Conservation (phyloP, 2,329 filamentous ascomycete genomes). For the Curvularia hawaiiensis region DNA sequence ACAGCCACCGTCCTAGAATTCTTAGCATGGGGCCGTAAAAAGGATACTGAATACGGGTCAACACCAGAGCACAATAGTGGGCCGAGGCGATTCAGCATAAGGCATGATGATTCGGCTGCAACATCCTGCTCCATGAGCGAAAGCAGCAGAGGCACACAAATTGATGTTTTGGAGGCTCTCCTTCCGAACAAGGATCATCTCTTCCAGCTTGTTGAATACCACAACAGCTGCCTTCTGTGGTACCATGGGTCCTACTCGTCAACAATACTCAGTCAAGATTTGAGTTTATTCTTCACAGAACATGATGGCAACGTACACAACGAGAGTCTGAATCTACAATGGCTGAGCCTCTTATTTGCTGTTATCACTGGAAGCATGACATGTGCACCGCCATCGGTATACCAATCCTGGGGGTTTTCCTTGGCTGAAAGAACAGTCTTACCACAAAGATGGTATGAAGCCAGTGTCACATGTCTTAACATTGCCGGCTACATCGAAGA, state of each 20-base stretch:
- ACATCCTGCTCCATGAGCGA: conserved; percentile 8
- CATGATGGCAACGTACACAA: conserved; percentile 45
- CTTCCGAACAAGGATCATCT: conserved; percentile 27
- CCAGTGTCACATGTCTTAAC: conserved; percentile 51
- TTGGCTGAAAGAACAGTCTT: conserved; percentile 45
- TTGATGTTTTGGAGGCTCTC: conserved; percentile 40
- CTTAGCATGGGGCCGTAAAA: conserved; percentile 55
- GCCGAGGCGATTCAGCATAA: conserved; percentile 5
- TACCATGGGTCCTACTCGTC: conserved; percentile 46
- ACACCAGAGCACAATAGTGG: conserved; percentile 20
- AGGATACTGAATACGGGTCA: conserved; percentile 39
- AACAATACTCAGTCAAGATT: conserved; percentile 15
- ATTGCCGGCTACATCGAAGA: conserved; percentile 49
- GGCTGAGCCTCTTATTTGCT: conserved; percentile 51
- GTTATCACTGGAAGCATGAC: conserved; percentile 50
- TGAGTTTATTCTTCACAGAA: conserved; percentile 16
- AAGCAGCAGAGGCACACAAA: conserved; percentile 18
- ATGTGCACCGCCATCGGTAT: conserved; percentile 41
- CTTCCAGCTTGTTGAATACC: conserved; percentile 40
- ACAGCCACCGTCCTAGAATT: conserved; percentile 56
- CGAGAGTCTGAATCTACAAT: conserved; percentile 49
- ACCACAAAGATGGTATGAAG: conserved; percentile 52
- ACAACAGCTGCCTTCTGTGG: conserved; percentile 46
- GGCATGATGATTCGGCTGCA: conserved; percentile 1
- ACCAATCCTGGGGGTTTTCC: conserved; percentile 50